Evolutionary conservation across 768 basidiomycete species (phyloP), one percentile per base, ranked within the genome.

Genomic region (Calocybe cyanea): DNA sequence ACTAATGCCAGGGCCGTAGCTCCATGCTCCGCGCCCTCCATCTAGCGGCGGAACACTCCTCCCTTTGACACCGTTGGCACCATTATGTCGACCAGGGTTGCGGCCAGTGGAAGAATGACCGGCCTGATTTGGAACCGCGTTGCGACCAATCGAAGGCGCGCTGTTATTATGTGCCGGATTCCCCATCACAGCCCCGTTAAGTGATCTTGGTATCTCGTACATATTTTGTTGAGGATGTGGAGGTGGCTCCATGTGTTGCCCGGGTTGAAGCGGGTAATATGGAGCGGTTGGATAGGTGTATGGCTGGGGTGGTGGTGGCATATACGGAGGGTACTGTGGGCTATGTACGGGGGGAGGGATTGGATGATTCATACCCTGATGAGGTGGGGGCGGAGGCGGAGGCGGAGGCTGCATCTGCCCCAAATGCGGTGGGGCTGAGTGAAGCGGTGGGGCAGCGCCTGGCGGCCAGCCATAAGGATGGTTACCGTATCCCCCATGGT

Each of bases 1-100:
- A 14, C 78, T 69, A 28, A 77, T 61, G 10, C 83, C 83, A 55
- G 83, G 77, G 1, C 85, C 85, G 56, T 78, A 86, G 59, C 77
- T 87, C 84, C 85, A 87, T n/a, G 77, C 65, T 39, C 71, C 64
- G 39, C 78, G 66, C 17, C 73, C 64, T 38, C 73, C 68, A 8
- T 43, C 47, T 32, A 72, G 69, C 17, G 70, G 62, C 20, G 65
- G 52, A 9, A 51, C 46, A 15, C 56, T 55, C 33, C 58, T 48
- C 31, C 62, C 56, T 58, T 70, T 63, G 19, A 48, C 52, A 14
- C 63, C 63, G 50, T 64, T 71, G 55, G 58, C 36, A 49, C 43
- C 60, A 36, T 63, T 57, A 40, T 60, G 59, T 25, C 65, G 56
- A 28, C 55, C 48, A 17, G 65, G 57, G 38, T 60, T 60, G 23